Evolutionary conservation across 2,329 filamentous ascomycete species (phyloP).

Genomic region (Chaetomium sp.): DNA sequence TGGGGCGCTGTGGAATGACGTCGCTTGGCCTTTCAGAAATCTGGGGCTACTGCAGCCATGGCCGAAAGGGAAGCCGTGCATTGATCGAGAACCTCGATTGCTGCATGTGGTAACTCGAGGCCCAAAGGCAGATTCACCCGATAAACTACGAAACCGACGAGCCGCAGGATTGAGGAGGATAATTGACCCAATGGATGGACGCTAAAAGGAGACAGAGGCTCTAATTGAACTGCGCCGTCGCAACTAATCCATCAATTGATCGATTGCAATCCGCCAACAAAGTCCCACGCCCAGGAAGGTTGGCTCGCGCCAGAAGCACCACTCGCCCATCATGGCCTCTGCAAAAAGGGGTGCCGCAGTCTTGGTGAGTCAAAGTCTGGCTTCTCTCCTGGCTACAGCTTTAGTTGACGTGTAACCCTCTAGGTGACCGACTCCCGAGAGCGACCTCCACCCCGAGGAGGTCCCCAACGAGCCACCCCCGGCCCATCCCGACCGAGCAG

Average conservation of each 20-base stretch:
- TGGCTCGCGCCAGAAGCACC: not conserved
- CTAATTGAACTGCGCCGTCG: conserved; percentile 1
- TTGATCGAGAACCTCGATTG: not conserved
- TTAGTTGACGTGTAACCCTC: not conserved
- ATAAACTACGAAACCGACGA: not conserved
- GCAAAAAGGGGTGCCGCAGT: conserved; percentile 62
- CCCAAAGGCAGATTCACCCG: not conserved
- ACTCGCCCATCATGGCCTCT: conserved; percentile 43
- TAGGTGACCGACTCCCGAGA: conserved; percentile 63
- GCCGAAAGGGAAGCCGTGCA: not conserved
- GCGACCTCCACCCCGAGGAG: conserved; percentile 41
- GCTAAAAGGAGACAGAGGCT: conserved; percentile 4
- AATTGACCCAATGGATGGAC: not conserved
- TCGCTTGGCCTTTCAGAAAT: conserved; percentile 27
- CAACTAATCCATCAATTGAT: conserved; percentile 1
- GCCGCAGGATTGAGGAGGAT: not conserved
- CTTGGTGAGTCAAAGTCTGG: conserved; percentile 49
- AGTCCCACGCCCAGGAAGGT: not conserved
- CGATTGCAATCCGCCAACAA: conserved; percentile 4
- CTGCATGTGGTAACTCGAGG: not conserved
- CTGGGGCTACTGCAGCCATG: not conserved
- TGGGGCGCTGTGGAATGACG: conserved; percentile 31
- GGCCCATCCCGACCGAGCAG: conserved; percentile 49
- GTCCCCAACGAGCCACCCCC: conserved; percentile 32
- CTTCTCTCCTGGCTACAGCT: not conserved